Conservation (phyloP, 768 basidiomycete genomes). For the Lactarius quietus region DNA sequence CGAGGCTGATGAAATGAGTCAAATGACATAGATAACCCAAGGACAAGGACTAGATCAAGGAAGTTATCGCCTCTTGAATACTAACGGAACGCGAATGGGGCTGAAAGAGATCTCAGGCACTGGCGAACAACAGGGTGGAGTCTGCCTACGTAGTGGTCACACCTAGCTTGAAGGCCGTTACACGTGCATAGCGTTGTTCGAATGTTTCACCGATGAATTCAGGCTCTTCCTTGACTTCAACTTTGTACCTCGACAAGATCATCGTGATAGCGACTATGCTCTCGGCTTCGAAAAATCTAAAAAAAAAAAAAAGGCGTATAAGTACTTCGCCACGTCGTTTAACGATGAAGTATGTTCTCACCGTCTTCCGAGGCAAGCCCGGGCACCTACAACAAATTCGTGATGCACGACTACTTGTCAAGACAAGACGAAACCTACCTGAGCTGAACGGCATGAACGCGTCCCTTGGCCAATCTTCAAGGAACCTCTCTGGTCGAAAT, state of each 20-base stretch:
- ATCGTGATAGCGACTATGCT: constrained; percentile 45
- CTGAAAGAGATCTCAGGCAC: constrained; percentile 1
- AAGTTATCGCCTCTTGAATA: constrained; percentile 22
- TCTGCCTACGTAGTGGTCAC: neutral
- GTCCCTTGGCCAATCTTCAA: constrained; percentile 32
- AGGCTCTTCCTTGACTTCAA: constrained; percentile 48
- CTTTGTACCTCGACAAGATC: constrained; percentile 42
- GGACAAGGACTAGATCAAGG: neutral
- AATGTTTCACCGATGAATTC: constrained; percentile 44
- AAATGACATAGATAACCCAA: neutral
- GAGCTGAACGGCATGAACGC: constrained; percentile 35
- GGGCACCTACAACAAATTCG: too few relatives aligned
- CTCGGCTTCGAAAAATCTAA: constrained; percentile 49
- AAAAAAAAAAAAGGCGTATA: neutral
- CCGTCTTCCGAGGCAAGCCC: constrained; percentile 28
- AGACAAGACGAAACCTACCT: constrained; percentile 8
- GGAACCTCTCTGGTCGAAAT: too few relatives aligned
- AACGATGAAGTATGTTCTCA: neutral
- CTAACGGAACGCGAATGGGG: constrained; percentile 22
- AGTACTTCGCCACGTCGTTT: neutral
- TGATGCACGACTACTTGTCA: neutral
- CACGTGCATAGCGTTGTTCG: constrained; percentile 38
- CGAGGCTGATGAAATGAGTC: neutral
- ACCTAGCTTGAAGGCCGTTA: neutral
- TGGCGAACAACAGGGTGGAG: neutral